Conservation (phyloP, 2,329 filamentous ascomycete genomes). For the Fusarium sp. region DNA sequence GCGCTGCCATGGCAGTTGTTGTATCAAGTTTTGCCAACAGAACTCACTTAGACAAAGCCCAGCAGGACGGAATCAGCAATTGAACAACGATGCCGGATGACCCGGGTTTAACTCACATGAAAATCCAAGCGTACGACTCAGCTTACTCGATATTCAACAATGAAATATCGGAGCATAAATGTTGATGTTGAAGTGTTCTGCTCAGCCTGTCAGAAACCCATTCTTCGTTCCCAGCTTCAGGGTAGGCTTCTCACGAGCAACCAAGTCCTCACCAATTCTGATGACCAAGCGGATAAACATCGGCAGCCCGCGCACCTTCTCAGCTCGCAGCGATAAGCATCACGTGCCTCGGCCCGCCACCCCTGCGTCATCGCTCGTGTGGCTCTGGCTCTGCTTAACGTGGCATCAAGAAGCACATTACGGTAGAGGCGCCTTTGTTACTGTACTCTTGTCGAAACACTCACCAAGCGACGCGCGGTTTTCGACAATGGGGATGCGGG, state of each 20-base stretch:
- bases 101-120: neutral
- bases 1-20: constrained; percentile 22
- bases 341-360: constrained; percentile 39
- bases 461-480: constrained; percentile 17
- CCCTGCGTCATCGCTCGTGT: constrained; percentile 46
- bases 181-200: neutral
- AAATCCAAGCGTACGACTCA: neutral
- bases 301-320: constrained; percentile 6
- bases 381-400: constrained; percentile 43
- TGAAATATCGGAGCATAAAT: neutral
- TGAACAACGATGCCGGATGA: neutral
- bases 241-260: constrained; percentile 21
- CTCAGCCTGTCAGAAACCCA: neutral
- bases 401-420: constrained; percentile 43
- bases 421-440: constrained; percentile 17
- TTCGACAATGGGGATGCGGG: constrained; percentile 41
- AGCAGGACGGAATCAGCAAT: neutral
- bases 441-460: constrained; percentile 25
- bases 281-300: constrained; percentile 28
- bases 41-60: neutral
- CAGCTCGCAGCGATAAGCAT: constrained; percentile 17
- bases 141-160: neutral
- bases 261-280: neutral
- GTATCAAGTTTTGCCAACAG: neutral
- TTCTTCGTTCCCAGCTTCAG: constrained; percentile 23